Evolutionary conservation across 169 alveolate genomes (phyloP).

Genomic region (Cryptosporidium sp.): DNA sequence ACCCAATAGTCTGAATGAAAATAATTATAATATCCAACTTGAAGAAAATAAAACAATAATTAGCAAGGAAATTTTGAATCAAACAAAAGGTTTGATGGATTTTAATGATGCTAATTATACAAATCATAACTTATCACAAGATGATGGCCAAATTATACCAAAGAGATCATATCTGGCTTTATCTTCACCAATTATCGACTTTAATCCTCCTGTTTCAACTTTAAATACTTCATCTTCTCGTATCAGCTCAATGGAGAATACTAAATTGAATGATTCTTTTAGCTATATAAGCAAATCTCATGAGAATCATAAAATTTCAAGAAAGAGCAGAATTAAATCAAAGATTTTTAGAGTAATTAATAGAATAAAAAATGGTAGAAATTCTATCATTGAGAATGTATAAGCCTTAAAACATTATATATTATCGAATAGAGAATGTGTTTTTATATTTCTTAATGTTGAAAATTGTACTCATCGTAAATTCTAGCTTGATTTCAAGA

Average conservation of each 20-base stretch:
- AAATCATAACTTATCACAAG: not conserved
- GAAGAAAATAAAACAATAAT: not conserved
- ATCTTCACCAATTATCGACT: not conserved
- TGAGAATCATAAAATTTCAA: not conserved
- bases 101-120: not conserved
- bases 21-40: not conserved
- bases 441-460: not conserved
- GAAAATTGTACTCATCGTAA: too few species aligned
- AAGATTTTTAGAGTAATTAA: slow-evolving; percentile 6
- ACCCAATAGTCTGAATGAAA: not conserved
- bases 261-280: not conserved
- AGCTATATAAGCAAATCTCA: not conserved
- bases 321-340: slow-evolving; percentile 21
- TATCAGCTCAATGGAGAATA: slow-evolving; percentile 3
- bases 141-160: not conserved
- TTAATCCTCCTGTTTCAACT: not conserved
- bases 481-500: not conserved
- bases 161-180: not conserved
- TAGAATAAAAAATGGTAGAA: not conserved
- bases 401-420: not conserved
- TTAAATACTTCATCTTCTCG: slow-evolving; percentile 22
- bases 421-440: not conserved
- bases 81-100: not conserved
- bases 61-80: not conserved
- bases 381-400: not conserved